These are phyloP conservation scores for Sphaerosporella brunnea DNA, from an alignment of 495 filamentous ascomycete species.

Conservation along the genomic window DNA sequence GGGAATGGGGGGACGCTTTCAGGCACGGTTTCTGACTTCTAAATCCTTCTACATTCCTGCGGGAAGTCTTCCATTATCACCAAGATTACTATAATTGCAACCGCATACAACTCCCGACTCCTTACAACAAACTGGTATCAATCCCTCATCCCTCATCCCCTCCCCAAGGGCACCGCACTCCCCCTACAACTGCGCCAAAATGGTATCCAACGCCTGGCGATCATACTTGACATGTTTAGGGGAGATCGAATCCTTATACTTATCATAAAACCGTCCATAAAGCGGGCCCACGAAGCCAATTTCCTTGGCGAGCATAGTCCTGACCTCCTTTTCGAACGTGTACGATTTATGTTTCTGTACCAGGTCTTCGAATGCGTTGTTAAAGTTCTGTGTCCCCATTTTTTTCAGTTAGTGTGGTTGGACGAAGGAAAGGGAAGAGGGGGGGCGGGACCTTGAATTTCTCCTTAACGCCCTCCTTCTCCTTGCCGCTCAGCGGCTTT, in stretches of 20 bases:
- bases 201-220: slow-evolving; percentile 44
- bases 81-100: too few relatives aligned
- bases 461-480: slow-evolving; percentile 88
- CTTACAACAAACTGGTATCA: too few relatives aligned
- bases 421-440: not conserved
- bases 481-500: slow-evolving; percentile 60
- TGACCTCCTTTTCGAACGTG: slow-evolving; percentile 73
- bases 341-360: slow-evolving; percentile 59
- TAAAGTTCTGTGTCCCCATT: slow-evolving; percentile 57
- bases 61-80: too few relatives aligned
- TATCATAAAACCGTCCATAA: slow-evolving; percentile 88
- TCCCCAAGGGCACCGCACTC: too few relatives aligned
- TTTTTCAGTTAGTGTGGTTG: slow-evolving; percentile 8
- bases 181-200: slow-evolving; percentile 31
- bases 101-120: too few relatives aligned
- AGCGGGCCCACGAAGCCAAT: slow-evolving; percentile 81
- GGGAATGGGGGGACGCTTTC: too few relatives aligned
- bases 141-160: too few relatives aligned
- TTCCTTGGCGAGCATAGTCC: slow-evolving; percentile 56
- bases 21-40: too few relatives aligned
- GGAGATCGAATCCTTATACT: slow-evolving; percentile 95
- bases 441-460: slow-evolving; percentile 49
- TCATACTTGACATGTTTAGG: slow-evolving; percentile 97
- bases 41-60: too few relatives aligned
- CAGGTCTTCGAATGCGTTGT: slow-evolving; percentile 74